phyloP scores from a whole-genome alignment of 2,329 filamentous ascomycete genomes.

The Didymella sp. region DNA sequence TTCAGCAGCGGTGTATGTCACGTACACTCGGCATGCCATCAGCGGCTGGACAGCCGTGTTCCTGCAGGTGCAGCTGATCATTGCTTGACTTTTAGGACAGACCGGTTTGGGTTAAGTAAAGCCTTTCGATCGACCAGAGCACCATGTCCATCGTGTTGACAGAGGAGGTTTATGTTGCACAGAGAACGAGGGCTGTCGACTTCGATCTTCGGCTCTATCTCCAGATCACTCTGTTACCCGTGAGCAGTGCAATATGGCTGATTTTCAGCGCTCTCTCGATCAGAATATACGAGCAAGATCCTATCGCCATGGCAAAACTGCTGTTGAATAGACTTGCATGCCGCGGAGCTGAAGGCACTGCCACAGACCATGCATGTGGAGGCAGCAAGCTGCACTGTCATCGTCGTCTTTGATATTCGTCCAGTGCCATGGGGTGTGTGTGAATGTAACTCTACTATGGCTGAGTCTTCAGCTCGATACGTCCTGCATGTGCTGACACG shows the following conservation, averaged over 20 bases:
- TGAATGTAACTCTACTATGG: background rate
- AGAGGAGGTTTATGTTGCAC: background rate
- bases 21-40: background rate
- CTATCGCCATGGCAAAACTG: background rate
- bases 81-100: background rate
- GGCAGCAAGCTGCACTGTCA: background rate
- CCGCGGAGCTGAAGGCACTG: background rate
- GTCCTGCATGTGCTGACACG: background rate
- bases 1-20: background rate
- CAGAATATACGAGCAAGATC: background rate
- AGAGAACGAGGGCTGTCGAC: background rate
- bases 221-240: background rate
- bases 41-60: background rate
- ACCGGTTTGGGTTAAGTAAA: background rate
- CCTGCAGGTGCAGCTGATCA: background rate
- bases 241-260: background rate
- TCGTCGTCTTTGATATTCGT: background rate
- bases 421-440: background rate
- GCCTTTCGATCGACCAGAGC: background rate
- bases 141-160: background rate
- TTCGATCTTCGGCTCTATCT: background rate
- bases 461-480: background rate
- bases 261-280: background rate
- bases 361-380: background rate
- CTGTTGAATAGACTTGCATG: background rate